Conservation (phyloP, 495 filamentous ascomycete genomes). For the Penicillium maclennaniae region DNA sequence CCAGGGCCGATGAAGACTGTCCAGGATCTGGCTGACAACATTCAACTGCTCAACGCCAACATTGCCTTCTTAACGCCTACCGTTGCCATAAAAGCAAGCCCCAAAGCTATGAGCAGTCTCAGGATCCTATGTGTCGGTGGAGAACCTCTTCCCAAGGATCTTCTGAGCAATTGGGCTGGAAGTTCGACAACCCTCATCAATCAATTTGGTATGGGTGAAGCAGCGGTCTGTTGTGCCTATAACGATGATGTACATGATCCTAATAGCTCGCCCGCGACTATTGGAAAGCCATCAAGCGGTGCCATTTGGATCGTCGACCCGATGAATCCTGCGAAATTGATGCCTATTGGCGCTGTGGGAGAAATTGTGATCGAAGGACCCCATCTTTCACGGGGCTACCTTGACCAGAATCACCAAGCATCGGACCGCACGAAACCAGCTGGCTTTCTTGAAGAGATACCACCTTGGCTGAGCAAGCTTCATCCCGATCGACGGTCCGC, state of each 20-base stretch:
- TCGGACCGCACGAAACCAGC: constrained; percentile 1
- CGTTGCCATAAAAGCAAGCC: constrained; percentile 33
- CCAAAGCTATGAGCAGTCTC: constrained; percentile 31
- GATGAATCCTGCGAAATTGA: constrained; percentile 40
- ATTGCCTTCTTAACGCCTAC: constrained; percentile 44
- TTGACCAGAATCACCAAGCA: constrained; percentile 30
- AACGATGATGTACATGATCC: constrained; percentile 11
- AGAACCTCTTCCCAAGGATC: constrained; percentile 41
- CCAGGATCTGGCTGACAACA: constrained; percentile 26
- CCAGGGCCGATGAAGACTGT: constrained; percentile 32
- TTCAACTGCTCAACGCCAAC: constrained; percentile 35
- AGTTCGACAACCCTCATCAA: constrained; percentile 43
- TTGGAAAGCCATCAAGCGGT: constrained; percentile 24
- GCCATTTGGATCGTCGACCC: constrained; percentile 52
- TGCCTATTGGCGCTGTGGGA: constrained; percentile 51
- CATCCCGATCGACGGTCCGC: constrained; percentile 5
- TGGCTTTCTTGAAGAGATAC: constrained; percentile 14
- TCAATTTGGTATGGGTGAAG: constrained; percentile 56
- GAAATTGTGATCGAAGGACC: constrained; percentile 59
- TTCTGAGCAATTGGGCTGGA: constrained; percentile 42
- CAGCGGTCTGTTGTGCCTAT: constrained; percentile 21
- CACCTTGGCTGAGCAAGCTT: constrained; percentile 15
- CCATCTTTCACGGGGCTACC: constrained; percentile 48
- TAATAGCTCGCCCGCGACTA: constrained; percentile 1
- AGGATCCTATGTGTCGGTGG: constrained; percentile 38